Percentiles rank a stretch among this genome's conserved stretches.
Conservation (phyloP, 2,329 filamentous ascomycete species). For the Lasiodiplodia theobromae region DNA sequence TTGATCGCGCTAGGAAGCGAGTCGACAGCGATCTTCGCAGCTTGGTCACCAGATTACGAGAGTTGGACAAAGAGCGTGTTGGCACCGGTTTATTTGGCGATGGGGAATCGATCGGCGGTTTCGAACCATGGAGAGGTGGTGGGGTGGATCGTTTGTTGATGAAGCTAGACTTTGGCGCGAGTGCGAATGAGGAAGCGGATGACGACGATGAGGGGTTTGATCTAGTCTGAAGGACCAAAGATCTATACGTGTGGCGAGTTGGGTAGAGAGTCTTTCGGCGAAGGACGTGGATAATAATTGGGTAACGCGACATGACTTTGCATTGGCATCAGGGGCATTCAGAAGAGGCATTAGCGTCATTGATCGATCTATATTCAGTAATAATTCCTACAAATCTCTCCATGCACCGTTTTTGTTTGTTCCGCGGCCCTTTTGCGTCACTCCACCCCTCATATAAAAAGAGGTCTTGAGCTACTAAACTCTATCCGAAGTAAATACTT, state of each 20-base stretch:
- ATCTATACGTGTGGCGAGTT: background rate
- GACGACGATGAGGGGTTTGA: conserved; percentile 22
- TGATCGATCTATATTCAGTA: background rate
- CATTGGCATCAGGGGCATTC: conserved; percentile 1
- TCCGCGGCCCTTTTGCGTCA: background rate
- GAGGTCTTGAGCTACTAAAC: background rate
- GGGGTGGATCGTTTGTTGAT: conserved; percentile 86
- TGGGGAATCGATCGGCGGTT: conserved; percentile 32
- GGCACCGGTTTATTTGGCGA: conserved; percentile 38
- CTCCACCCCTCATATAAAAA: background rate
- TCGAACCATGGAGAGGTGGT: conserved; percentile 66
- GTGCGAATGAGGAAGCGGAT: conserved; percentile 17
- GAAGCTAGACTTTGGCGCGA: conserved; percentile 75
- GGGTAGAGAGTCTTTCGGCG: background rate
- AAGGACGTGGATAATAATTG: background rate
- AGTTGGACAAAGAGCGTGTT: conserved; percentile 64
- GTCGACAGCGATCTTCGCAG: conserved; percentile 73
- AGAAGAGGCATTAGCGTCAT: background rate
- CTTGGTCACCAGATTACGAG: conserved; percentile 62
- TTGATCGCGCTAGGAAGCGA: conserved; percentile 68
- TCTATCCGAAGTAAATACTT: background rate
- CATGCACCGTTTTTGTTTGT: background rate
- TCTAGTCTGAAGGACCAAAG: background rate
- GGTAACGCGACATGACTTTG: conserved; percentile 5
- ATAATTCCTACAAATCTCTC: background rate